Evolutionary conservation across 345 rosid species (phyloP).

Genomic region (Reutealis trisperma): DNA sequence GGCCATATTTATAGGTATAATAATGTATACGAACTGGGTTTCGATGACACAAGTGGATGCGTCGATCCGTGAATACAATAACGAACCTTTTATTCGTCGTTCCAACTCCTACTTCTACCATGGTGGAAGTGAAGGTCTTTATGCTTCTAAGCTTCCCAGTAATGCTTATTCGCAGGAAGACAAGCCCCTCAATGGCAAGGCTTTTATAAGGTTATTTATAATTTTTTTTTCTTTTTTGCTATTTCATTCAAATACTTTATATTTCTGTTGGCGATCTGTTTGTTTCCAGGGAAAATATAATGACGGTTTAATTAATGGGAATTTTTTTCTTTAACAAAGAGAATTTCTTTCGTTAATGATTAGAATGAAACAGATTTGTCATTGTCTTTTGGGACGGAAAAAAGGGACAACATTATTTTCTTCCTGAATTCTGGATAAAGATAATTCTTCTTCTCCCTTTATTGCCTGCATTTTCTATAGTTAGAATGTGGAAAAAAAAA

Average conservation of each 20-base stretch:
- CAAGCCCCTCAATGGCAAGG: slow-evolving; percentile 40
- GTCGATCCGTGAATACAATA: slow-evolving; percentile 48
- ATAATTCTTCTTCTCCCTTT: no score
- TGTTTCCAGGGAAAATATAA: background rate
- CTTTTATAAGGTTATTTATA: slow-evolving; percentile 41
- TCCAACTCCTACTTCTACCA: slow-evolving; percentile 58
- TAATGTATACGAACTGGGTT: slow-evolving; percentile 4
- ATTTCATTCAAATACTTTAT: background rate
- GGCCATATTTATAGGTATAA: background rate
- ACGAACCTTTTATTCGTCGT: slow-evolving; percentile 40
- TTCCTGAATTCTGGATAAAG: no score
- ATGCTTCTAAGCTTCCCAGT: slow-evolving; percentile 33
- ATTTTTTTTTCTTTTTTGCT: background rate
- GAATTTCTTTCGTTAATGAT: no score
- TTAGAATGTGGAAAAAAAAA: background rate
- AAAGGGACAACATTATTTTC: background rate
- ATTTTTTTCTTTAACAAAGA: no score
- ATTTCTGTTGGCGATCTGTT: slow-evolving; percentile 7
- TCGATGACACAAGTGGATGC: slow-evolving; percentile 27
- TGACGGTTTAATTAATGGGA: background rate
- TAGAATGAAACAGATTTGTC: background rate
- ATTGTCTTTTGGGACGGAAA: background rate
- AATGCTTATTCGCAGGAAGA: slow-evolving; percentile 26
- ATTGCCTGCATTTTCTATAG: background rate
- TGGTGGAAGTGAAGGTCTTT: slow-evolving; percentile 62